These are phyloP conservation scores for Heracleum sosnowskyi DNA, from an alignment of 129 eudicot species.

Conservation along the genomic window DNA sequence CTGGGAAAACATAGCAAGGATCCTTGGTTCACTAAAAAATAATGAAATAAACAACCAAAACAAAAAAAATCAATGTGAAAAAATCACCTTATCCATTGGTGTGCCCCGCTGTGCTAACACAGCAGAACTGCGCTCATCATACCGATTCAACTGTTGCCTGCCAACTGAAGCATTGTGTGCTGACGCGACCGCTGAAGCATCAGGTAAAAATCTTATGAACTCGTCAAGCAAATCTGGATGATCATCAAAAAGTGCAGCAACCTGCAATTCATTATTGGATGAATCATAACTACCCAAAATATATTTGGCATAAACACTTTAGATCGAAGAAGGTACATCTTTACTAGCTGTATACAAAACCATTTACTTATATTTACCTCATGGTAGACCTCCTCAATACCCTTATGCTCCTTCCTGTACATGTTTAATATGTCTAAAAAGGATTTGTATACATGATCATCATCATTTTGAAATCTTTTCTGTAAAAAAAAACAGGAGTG, in stretches of 20 bases:
- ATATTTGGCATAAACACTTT: not conserved
- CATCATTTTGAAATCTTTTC: slow-evolving; percentile 81
- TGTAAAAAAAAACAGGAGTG: slow-evolving; percentile 20
- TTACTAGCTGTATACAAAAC: not conserved
- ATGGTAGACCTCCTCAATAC: slow-evolving; percentile 71
- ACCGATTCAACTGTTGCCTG: slow-evolving; percentile 45
- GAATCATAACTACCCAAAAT: not conserved
- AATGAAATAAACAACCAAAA: not conserved
- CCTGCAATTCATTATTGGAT: slow-evolving; percentile 29
- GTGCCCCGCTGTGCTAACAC: slow-evolving; percentile 39
- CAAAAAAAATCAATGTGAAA: not conserved
- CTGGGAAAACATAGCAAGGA: slow-evolving; percentile 18
- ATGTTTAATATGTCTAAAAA: slow-evolving; percentile 81
- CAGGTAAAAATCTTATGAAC: slow-evolving; percentile 88
- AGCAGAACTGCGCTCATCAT: slow-evolving; percentile 62
- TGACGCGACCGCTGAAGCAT: slow-evolving; percentile 66
- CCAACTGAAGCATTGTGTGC: slow-evolving; percentile 53
- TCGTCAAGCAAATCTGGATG: slow-evolving; percentile 89
- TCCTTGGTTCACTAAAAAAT: not conserved
- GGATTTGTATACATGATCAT: slow-evolving; percentile 77
- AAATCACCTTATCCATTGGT: slow-evolving; percentile 54
- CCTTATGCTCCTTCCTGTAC: slow-evolving; percentile 86
- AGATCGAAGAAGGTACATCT: not conserved
- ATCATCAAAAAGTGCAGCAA: slow-evolving; percentile 74
- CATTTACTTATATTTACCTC: slow-evolving; percentile 40